Base-by-base conservation (phyloP, 2,329 filamentous ascomycete species). In the Exophiala sideris region DNA sequence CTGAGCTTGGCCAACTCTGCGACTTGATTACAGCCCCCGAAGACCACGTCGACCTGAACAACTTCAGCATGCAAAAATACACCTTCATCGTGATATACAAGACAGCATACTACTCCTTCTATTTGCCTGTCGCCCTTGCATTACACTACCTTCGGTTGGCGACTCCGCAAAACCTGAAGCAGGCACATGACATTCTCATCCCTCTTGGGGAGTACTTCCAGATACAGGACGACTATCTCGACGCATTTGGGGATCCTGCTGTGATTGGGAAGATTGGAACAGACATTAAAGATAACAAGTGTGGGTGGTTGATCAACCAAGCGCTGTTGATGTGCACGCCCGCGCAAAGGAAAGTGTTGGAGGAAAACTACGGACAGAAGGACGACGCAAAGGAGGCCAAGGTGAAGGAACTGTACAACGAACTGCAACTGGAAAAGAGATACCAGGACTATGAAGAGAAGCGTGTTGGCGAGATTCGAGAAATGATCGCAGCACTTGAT, bases 271-370 rank as follows among this genome's bases (percentile, higher is more conserved):
- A 99, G 84, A 96, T 97, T 62, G 94, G 94, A 63, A 99, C 94
- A 57, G 94, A 99, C 69, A 99, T 99, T 73, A 86, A 91, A 80
- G 94, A 99, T 78, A 99, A 99, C 83, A 99, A 99, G 82, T 99
- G 94, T 81, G 95, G 89, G 39, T 99, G 94, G 94, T 79, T 99
- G 56, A 83, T 99, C 74, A 99, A 99, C 81, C 87, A 96, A 75
- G 94, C 94, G 44, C 80, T 99, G 56, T 81, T 85, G 71, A 81
- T 87, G 59, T 88, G 83, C 61, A 91, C 82, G 2, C 85, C 89
- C 1, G 90, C 92, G 71, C 94, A 99, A 81, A 85, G 91, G 68
- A 81, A 88, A 74, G 73, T 95, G 36, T 85, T 99, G 48, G 90
- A 96, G 69, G 84, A 89, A 54, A 92, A 96, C 78, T 99, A 99